Base-by-base conservation (phyloP, 2,329 filamentous ascomycete species). In the Epichloe glyceriae region DNA sequence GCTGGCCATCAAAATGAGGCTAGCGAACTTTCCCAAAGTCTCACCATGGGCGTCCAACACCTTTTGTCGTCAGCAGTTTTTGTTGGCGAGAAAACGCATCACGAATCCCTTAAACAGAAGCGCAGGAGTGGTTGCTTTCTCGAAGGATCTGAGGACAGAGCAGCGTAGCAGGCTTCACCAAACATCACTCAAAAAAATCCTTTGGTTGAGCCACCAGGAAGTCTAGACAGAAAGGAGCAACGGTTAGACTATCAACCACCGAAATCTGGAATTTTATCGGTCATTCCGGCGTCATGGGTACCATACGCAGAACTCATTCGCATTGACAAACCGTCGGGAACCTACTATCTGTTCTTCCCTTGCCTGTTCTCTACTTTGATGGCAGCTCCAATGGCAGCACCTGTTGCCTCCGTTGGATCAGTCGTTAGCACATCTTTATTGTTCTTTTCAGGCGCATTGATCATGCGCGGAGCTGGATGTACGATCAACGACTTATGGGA, bases 401-500 rank as follows among this genome's bases (percentile, higher is more conserved):
- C 85, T 0, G 75, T 83, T 58, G 69, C 81, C 2, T 63, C 79
- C 1, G 80, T 85, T 0, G 62, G 72, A 5, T 72, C 82, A 12
- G 80, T 88, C 17, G 57, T 85, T 33, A 75, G 79, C 46, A 88
- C 83, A 0, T 76, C 78, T 1, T 61, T 78, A 2, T 76, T 93
- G 46, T 93, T 94, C 69, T 78, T 85, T 60, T 73, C 80, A 2
- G 88, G 88, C 47, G 85, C 87, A 3, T 64, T 94, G 43, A 77
- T 95, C 57, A 93, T 95, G 86, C 85, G 89, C 54, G 86, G 89
- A 46, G 87, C 88, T 19, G 88, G 88, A 48, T 95, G 89, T 66
- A 85, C 85, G 17, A 88, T 94, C 69, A 95, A 95, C 64, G 89
- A 95, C 64, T 79, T 94, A 47, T 90, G 88, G 85, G 89, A 95